These are phyloP conservation scores for Metarhizium anisopliae DNA, from an alignment of 2,329 filamentous ascomycete species.

Conservation along the genomic window DNA sequence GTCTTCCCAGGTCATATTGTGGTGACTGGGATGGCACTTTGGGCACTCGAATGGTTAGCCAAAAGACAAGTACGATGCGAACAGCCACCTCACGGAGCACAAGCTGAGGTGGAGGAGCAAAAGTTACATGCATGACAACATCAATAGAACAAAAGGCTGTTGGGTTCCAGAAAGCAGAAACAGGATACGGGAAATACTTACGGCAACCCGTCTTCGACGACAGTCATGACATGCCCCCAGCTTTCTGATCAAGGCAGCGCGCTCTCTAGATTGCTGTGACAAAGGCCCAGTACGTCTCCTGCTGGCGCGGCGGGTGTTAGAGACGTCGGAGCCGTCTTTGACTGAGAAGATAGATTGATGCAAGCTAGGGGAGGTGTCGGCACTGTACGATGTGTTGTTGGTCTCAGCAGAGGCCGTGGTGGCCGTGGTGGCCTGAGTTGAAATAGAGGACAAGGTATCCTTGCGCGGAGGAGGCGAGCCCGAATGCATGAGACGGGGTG, in stretches of 20 bases:
- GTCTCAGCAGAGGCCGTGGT: slow-evolving; percentile 35
- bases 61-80: background rate
- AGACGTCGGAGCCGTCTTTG: slow-evolving; percentile 45
- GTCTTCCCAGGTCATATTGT: slow-evolving; percentile 53
- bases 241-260: slow-evolving; percentile 50
- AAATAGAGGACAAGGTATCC: slow-evolving; percentile 45
- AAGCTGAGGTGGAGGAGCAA: background rate
- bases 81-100: no score
- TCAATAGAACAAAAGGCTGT: background rate
- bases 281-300: slow-evolving; percentile 51
- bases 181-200: slow-evolving; percentile 28
- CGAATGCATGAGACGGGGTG: slow-evolving; percentile 14
- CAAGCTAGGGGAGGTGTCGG: slow-evolving; percentile 41
- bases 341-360: slow-evolving; percentile 46
- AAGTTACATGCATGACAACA: background rate
- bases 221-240: slow-evolving; percentile 49
- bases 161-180: background rate
- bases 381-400: slow-evolving; percentile 41
- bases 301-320: slow-evolving; percentile 44
- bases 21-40: slow-evolving; percentile 51
- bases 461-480: slow-evolving; percentile 29
- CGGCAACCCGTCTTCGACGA: slow-evolving; percentile 46
- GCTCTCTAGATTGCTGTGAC: slow-evolving; percentile 48
- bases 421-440: slow-evolving; percentile 39
- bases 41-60: background rate